Evolutionary conservation across 768 basidiomycete species (phyloP).

Genomic region (Calvatia gigantea): DNA sequence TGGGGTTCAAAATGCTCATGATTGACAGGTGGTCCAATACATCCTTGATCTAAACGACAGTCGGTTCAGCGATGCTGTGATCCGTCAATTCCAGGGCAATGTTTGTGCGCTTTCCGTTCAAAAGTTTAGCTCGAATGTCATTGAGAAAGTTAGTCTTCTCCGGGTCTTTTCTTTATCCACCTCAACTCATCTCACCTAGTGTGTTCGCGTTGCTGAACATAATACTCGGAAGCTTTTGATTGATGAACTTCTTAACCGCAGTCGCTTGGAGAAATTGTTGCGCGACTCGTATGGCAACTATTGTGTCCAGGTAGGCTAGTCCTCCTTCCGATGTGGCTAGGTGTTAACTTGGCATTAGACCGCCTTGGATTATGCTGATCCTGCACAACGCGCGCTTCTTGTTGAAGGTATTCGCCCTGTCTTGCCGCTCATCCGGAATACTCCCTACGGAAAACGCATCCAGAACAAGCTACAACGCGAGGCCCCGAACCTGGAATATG

Average conservation of each 20-base stretch:
- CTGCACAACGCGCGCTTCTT: slow-evolving; percentile 85
- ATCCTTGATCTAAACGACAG: slow-evolving; percentile 98
- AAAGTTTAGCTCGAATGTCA: slow-evolving; percentile 99
- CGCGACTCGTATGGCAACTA: slow-evolving; percentile 97
- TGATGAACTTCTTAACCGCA: slow-evolving; percentile 91
- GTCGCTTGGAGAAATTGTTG: slow-evolving; percentile 90
- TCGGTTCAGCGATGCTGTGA: slow-evolving; percentile 95
- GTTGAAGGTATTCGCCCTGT: slow-evolving; percentile 99
- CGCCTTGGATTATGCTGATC: slow-evolving; percentile 95
- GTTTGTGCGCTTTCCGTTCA: slow-evolving; percentile 97
- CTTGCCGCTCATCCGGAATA: slow-evolving; percentile 96
- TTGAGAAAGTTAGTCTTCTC: slow-evolving; percentile 70
- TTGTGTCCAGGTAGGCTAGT: slow-evolving; percentile 71
- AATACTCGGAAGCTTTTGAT: slow-evolving; percentile 92
- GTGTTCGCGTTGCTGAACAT: slow-evolving; percentile 93
- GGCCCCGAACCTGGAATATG: slow-evolving; percentile 68
- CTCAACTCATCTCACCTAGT: slow-evolving; percentile 34
- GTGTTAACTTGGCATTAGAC: slow-evolving; percentile 50
- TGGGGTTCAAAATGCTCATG: slow-evolving; percentile 6
- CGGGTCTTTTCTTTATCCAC: neutral
- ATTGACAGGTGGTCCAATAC: slow-evolving; percentile 87
- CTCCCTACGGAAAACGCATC: slow-evolving; percentile 98
- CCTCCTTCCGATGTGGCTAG: neutral
- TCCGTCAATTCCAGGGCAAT: slow-evolving; percentile 96
- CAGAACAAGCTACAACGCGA: slow-evolving; percentile 98